Evolutionary conservation across 2,329 filamentous ascomycete genomes (phyloP).

Genomic region (Metarhizium humberi): DNA sequence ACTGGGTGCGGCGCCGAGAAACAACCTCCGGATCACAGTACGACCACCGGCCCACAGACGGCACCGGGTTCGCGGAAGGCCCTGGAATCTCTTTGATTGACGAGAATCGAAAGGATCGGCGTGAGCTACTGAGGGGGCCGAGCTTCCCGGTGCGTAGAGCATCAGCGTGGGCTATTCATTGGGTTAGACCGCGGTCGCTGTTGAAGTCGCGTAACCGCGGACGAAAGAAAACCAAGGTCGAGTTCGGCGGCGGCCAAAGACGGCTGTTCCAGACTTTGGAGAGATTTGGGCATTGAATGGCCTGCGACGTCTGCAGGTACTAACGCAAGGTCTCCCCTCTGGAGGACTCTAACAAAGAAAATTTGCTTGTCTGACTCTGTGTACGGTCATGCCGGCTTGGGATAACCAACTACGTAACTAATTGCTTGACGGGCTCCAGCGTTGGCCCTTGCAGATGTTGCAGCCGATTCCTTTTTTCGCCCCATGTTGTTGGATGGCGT

Average conservation of each 20-base stretch:
- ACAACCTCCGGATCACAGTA: background rate
- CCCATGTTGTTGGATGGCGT: too few species aligned
- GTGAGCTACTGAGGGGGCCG: background rate
- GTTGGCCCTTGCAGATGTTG: background rate
- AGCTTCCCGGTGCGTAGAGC: background rate
- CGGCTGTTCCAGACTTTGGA: too few species aligned
- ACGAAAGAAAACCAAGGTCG: too few species aligned
- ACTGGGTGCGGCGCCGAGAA: background rate
- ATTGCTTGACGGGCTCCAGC: background rate
- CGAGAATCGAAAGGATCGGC: background rate
- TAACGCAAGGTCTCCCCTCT: too few species aligned
- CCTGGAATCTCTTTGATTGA: background rate
- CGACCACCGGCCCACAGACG: background rate
- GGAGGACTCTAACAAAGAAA: background rate
- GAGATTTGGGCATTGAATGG: too few species aligned
- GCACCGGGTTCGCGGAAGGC: background rate
- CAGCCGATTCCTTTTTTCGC: background rate
- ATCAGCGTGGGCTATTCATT: background rate
- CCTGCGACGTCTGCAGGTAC: background rate
- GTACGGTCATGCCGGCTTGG: too few species aligned
- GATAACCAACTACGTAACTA: too few species aligned
- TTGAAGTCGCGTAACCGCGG: too few species aligned
- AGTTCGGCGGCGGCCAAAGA: too few species aligned
- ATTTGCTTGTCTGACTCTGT: background rate
- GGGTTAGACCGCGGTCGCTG: too few species aligned